Conservation (phyloP, 2,329 filamentous ascomycete genomes). For the Epichloe sibirici region DNA sequence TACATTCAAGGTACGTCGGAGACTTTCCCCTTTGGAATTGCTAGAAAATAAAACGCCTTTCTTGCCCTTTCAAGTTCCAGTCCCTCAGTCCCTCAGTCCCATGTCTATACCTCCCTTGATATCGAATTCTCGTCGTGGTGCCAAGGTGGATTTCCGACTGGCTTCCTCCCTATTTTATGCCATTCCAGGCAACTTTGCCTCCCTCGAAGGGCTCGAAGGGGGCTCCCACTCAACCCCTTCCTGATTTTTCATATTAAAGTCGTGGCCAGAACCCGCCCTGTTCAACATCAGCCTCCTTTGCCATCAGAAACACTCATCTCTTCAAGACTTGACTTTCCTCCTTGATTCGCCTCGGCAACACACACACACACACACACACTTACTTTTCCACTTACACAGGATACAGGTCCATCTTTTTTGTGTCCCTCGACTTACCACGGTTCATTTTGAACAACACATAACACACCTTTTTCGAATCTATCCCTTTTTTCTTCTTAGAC, state of each 20-base stretch:
- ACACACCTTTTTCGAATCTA: neutral
- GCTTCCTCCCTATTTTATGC: neutral
- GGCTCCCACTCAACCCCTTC: neutral
- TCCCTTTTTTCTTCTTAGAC: neutral
- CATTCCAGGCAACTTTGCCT: neutral
- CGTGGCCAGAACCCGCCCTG: neutral
- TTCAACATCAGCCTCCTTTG: neutral
- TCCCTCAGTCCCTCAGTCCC: neutral
- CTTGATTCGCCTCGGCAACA: neutral
- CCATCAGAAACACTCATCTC: neutral
- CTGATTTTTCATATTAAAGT: neutral
- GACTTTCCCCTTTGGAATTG: neutral
- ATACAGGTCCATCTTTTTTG: neutral
- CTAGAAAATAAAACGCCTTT: neutral
- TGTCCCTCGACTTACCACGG: neutral
- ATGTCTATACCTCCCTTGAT: neutral
- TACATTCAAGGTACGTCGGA: neutral
- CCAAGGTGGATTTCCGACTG: neutral
- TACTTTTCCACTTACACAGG: neutral
- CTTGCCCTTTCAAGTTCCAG: neutral
- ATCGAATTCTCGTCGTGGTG: neutral
- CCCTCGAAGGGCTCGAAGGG: neutral
- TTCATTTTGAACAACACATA: neutral
- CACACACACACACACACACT: neutral
- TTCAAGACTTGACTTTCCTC: neutral